Percentiles rank a stretch among this genome's conserved stretches.
Evolutionary conservation across 2,329 filamentous ascomycete genomes (phyloP).

Genomic region (Thelonectria blattea): DNA sequence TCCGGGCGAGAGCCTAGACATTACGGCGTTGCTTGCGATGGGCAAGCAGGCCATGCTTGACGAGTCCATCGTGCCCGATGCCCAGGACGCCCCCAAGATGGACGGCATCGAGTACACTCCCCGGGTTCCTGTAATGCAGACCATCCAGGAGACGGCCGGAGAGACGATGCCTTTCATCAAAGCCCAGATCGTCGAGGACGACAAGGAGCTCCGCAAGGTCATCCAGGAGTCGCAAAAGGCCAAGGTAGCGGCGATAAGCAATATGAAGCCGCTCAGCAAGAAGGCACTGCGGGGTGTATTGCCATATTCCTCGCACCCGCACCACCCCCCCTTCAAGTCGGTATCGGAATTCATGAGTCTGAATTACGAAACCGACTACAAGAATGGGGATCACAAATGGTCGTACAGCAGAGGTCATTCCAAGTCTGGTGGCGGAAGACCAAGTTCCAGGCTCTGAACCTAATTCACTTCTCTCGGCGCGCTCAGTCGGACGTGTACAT

Average conservation of each 20-base stretch:
- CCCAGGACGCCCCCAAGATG: constrained; percentile 58
- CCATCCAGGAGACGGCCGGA: constrained; percentile 58
- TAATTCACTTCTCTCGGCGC: neutral
- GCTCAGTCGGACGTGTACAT: constrained; percentile 6
- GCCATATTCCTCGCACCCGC: constrained; percentile 46
- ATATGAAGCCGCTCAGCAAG: constrained; percentile 36
- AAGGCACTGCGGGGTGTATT: constrained; percentile 40
- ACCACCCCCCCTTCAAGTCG: constrained; percentile 44
- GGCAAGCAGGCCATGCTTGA: constrained; percentile 74
- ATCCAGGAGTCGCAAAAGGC: constrained; percentile 63
- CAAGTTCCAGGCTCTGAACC: constrained; percentile 38
- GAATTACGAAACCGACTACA: constrained; percentile 29
- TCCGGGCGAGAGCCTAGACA: constrained; percentile 86
- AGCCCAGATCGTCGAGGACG: constrained; percentile 80
- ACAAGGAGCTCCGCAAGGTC: constrained; percentile 76
- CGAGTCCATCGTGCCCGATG: constrained; percentile 62
- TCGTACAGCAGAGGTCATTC: constrained; percentile 32
- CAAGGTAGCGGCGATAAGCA: constrained; percentile 24
- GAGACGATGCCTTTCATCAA: constrained; percentile 70
- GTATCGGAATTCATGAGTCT: constrained; percentile 44
- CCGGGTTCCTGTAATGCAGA: constrained; percentile 80
- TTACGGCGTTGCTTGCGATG: constrained; percentile 76
- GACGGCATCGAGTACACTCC: constrained; percentile 71
- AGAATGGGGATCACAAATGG: constrained; percentile 35
- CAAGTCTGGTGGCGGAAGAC: constrained; percentile 31